Evolutionary conservation across 1,284 basidiomycete species (phyloP).

Genomic region (Mycena sp.): DNA sequence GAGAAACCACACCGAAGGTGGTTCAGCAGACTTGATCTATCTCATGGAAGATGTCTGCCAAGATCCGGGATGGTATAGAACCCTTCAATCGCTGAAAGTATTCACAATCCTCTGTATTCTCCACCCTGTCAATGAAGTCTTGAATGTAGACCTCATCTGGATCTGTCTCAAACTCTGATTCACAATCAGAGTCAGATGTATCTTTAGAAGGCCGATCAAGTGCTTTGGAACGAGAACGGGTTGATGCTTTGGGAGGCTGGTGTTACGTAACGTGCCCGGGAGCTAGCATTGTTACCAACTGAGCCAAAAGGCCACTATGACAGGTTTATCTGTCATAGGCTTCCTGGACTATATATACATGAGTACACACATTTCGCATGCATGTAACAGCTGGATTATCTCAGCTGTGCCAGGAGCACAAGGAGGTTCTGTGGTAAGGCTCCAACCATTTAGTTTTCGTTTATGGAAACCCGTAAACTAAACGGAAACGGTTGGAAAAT

Average conservation of each 20-base stretch:
- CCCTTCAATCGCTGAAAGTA: not conserved
- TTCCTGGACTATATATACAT: too few relatives aligned
- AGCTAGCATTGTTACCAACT: too few relatives aligned
- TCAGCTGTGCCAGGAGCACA: too few relatives aligned
- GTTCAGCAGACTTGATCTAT: not conserved
- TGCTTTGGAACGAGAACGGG: not conserved
- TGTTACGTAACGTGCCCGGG: too few relatives aligned
- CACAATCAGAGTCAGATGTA: not conserved
- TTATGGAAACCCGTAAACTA: too few relatives aligned
- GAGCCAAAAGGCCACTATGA: too few relatives aligned
- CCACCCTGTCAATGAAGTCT: not conserved
- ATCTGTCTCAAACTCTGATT: not conserved
- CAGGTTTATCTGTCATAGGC: too few relatives aligned
- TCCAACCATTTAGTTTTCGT: too few relatives aligned
- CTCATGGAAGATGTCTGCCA: slow-evolving; percentile 20
- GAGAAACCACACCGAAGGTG: too few relatives aligned
- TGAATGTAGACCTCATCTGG: not conserved
- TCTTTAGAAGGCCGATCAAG: not conserved
- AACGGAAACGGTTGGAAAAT: too few relatives aligned
- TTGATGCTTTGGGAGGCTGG: not conserved
- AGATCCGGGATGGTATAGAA: not conserved
- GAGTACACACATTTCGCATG: slow-evolving; percentile 3
- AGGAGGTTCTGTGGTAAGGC: too few relatives aligned
- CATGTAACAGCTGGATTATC: too few relatives aligned
- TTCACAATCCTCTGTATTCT: not conserved